These are phyloP conservation scores for Microthyrium microscopicum DNA, from an alignment of 2,329 filamentous ascomycete genomes.

Conservation along the genomic window DNA sequence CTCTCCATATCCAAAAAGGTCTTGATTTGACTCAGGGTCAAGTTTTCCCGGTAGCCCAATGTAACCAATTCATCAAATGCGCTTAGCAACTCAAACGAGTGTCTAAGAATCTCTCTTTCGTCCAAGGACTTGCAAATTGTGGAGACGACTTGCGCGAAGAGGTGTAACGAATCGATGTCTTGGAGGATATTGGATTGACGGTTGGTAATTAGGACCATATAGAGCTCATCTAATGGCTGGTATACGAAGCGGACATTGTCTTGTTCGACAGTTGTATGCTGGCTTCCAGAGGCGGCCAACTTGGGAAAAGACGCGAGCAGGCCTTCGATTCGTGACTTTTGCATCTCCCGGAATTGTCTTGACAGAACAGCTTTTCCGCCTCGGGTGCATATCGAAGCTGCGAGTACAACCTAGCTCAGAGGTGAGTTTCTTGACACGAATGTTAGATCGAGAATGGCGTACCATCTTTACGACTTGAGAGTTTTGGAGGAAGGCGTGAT, in stretches of 20 bases:
- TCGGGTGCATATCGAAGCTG: constrained; percentile 95
- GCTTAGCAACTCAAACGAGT: constrained; percentile 87
- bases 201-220: constrained; percentile 99
- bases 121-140: constrained; percentile 93
- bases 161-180: constrained; percentile 94
- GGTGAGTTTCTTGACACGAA: neutral
- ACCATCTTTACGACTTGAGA: neutral
- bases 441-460: neutral
- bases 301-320: constrained; percentile 95
- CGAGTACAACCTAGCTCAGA: constrained; percentile 39
- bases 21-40: constrained; percentile 94
- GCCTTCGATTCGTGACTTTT: constrained; percentile 88
- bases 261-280: constrained; percentile 96
- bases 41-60: constrained; percentile 86
- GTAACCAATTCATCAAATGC: constrained; percentile 97
- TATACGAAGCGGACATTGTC: constrained; percentile 99
- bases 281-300: constrained; percentile 84
- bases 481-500: neutral
- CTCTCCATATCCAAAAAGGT: constrained; percentile 99
- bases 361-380: constrained; percentile 97
- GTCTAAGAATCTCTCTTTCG: constrained; percentile 84
- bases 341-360: constrained; percentile 94
- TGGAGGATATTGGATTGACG: constrained; percentile 94
- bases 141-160: constrained; percentile 93
- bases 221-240: constrained; percentile 95